Evolutionary conservation across 257 asterid genomes (phyloP).

Genomic region (Solanum ossicruentum): DNA sequence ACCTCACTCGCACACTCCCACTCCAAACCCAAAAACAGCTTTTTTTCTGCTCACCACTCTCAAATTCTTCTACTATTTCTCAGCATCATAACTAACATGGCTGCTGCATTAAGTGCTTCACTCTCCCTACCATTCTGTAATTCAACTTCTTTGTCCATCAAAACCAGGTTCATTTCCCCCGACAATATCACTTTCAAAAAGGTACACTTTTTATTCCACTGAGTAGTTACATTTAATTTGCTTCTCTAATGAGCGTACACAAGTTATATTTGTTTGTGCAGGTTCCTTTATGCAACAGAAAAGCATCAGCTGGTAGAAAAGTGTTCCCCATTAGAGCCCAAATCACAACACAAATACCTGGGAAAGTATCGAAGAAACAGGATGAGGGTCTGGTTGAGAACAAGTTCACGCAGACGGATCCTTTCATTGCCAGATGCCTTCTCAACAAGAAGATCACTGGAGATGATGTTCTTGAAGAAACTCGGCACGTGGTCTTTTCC

Average conservation of each 20-base stretch:
- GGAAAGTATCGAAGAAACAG: constrained; percentile 62
- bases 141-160: constrained; percentile 39
- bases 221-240: background rate
- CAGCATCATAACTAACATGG: background rate
- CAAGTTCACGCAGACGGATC: constrained; percentile 83
- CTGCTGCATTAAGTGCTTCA: constrained; percentile 64
- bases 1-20: background rate
- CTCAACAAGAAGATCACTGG: constrained; percentile 97
- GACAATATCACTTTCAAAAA: constrained; percentile 59
- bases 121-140: constrained; percentile 68
- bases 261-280: constrained; percentile 2
- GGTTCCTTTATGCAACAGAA: constrained; percentile 46
- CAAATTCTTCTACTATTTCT: background rate
- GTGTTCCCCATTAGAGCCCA: constrained; percentile 59
- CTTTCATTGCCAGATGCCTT: constrained; percentile 53
- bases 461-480: constrained; percentile 96
- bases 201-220: constrained; percentile 19
- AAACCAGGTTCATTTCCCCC: constrained; percentile 38
- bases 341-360: constrained; percentile 81
- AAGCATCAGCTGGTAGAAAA: constrained; percentile 33
- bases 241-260: background rate
- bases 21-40: background rate
- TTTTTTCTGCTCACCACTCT: background rate
- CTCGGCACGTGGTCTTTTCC: constrained; percentile 97
- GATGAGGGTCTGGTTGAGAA: constrained; percentile 69